Evolutionary conservation across 345 rosid species (phyloP).

Genomic region (Camelina sativa): DNA sequence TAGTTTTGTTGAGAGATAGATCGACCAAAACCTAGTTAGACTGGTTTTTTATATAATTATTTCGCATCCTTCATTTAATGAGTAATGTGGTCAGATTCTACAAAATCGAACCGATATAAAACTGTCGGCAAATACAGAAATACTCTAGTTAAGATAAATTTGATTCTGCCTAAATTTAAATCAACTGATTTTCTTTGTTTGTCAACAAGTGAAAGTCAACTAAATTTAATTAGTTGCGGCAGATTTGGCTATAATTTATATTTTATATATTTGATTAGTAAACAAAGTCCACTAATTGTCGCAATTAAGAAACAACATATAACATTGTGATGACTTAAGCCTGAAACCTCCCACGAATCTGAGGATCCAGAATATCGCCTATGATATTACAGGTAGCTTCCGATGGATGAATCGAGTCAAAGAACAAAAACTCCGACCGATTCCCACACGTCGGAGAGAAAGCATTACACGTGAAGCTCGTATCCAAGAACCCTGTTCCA

Average conservation of each 20-base stretch:
- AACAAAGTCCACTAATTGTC: not conserved
- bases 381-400: conserved; percentile 48
- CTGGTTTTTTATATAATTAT: not conserved
- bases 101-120: not conserved
- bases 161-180: not conserved
- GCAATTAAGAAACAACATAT: not conserved
- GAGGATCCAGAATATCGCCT: conserved; percentile 7
- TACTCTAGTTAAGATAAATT: not conserved
- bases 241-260: not conserved
- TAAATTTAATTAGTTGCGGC: not conserved
- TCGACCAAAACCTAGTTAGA: not conserved
- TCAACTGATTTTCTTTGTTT: not conserved
- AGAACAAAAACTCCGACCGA: conserved; percentile 54
- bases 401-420: conserved; percentile 56
- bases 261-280: not conserved
- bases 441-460: conserved; percentile 41
- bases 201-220: conserved; percentile 6
- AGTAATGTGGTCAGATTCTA: not conserved
- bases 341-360: conserved; percentile 11
- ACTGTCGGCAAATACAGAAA: not conserved
- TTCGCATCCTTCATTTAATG: not conserved
- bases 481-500: conserved; percentile 51
- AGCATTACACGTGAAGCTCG: conserved; percentile 46
- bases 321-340: conserved; percentile 26
- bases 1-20: too few relatives aligned